These are phyloP conservation scores for Suillus cothurnatus DNA, from an alignment of 768 basidiomycete genomes.

Conservation along the genomic window DNA sequence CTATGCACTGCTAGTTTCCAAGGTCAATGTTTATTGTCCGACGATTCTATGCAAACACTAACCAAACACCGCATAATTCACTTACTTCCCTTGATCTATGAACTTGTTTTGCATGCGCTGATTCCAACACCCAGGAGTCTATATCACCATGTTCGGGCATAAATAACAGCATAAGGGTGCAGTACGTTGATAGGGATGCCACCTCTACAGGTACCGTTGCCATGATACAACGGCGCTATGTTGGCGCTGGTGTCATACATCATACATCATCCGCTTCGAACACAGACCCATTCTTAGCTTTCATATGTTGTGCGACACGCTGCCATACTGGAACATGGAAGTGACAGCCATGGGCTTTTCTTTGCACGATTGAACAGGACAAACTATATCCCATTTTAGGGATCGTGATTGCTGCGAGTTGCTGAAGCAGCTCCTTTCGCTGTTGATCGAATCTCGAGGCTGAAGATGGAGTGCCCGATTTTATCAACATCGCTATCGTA, in stretches of 20 bases:
- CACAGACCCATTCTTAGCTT: background rate
- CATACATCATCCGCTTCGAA: background rate
- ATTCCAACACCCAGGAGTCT: background rate
- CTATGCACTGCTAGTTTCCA: background rate
- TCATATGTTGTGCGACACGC: background rate
- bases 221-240: background rate
- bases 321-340: background rate
- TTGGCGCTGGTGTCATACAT: background rate
- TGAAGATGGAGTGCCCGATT: background rate
- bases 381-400: background rate
- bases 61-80: background rate
- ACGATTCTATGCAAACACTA: background rate
- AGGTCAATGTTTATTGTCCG: background rate
- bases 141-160: background rate
- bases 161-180: background rate
- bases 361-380: background rate
- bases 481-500: background rate
- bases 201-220: background rate
- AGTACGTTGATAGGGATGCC: background rate
- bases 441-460: background rate
- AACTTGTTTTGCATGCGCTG: background rate
- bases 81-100: background rate
- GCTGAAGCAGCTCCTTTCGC: background rate
- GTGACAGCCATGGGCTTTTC: background rate
- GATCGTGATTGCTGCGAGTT: background rate